These are phyloP conservation scores for Meripilus lineatus DNA, from an alignment of 1,284 basidiomycete species.

Conservation along the genomic window DNA sequence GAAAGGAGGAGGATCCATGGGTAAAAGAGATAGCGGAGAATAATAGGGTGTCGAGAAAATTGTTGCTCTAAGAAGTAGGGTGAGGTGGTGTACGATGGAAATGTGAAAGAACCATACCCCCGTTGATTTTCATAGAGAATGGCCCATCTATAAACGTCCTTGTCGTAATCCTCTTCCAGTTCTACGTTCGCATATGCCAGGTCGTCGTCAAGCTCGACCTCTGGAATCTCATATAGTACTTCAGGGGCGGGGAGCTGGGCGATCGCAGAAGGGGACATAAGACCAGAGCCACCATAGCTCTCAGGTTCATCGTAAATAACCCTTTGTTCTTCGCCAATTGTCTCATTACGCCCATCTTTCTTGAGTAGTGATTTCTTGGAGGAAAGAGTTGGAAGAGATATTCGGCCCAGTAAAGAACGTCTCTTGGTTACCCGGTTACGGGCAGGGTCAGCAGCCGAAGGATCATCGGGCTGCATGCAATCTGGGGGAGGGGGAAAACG, in stretches of 20 bases:
- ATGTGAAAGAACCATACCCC: conserved; percentile 43
- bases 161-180: conserved; percentile 28
- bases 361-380: too few species aligned
- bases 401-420: conserved; percentile 12
- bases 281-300: too few species aligned
- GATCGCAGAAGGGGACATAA: too few species aligned
- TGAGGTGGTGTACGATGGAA: not conserved
- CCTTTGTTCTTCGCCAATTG: not conserved
- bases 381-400: conserved; percentile 20
- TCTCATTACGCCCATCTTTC: not conserved
- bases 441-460: conserved; percentile 37
- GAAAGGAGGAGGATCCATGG: conserved; percentile 71
- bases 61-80: conserved; percentile 43
- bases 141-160: conserved; percentile 68
- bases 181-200: conserved; percentile 3
- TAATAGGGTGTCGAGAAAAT: conserved; percentile 72
- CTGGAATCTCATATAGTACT: not conserved
- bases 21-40: conserved; percentile 63
- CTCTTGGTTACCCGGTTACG: conserved; percentile 37
- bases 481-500: conserved; percentile 4
- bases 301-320: too few species aligned
- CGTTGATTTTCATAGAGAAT: conserved; percentile 75
- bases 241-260: conserved; percentile 1
- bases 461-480: conserved; percentile 33
- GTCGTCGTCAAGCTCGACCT: conserved; percentile 1